Evolutionary conservation across 148 eudicot genomes (phyloP), one percentile per base, ranked within the genome.

Genomic region (Polygonum aviculare): DNA sequence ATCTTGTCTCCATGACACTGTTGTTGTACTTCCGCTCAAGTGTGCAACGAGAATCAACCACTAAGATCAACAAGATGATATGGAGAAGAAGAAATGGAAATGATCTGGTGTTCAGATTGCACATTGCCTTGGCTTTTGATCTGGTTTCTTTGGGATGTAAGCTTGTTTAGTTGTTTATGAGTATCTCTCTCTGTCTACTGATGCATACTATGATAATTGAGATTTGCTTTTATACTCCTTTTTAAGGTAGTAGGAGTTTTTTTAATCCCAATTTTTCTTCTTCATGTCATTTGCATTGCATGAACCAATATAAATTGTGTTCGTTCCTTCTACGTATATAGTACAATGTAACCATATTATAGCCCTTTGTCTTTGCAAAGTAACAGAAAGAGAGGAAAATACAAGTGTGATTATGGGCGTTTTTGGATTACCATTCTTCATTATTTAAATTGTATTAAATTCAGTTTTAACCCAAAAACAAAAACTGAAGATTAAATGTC

Each of bases 1-100:
- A 82, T 76, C 82, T 82, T 60, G 72, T 60, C 69, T 70, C 76
- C 79, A 84, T 51, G 15, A 55, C 22, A 3, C 16, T 72, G n/a
- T 57, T 70, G 73, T 74, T 47, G 19, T 77, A 57, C 45, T 67
- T 67, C 6, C 45, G 45, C 21, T 36, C 18, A 11, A 3, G 69
- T 10, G 69, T 31, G 7, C 72, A 67, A 36, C 41, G 7, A 6
- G 72, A 67, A 10, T 67, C 72, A 2, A 67, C 72, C 5, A 67
- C 38, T 67, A 14, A 67, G 10, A 67, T 1, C 16, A 67, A 67
- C 11, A 36, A 35, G 21, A 35, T 35, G 5, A 67, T 67, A 15
- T 15, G 15, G n/a, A 67, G 40, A 67, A 67, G 21, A 65, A 12
- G 19, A 31, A 65, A 65, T 3, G 18, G 41, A 33, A 36, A 38